phyloP scores from a whole-genome alignment of 2,329 filamentous ascomycete genomes.

The Talaromyces rugulosus region DNA sequence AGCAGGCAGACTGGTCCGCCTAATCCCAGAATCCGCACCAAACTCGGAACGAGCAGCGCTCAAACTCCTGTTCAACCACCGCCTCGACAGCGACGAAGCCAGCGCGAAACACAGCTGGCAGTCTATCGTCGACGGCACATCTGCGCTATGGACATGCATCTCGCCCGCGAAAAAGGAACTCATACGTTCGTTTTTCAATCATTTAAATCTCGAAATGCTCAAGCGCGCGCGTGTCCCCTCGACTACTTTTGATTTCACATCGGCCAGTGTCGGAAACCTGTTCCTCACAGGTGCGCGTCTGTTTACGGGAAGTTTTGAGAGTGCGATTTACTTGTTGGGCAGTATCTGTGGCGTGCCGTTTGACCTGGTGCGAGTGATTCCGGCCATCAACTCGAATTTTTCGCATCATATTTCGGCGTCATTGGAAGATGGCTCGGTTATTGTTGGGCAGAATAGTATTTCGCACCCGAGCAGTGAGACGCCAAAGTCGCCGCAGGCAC shows the following conservation, averaged over 20 bases:
- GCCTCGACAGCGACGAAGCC: slow-evolving; percentile 60
- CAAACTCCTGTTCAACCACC: slow-evolving; percentile 81
- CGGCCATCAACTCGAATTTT: slow-evolving; percentile 92
- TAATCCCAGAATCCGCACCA: slow-evolving; percentile 67
- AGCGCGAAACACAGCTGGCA: slow-evolving; percentile 76
- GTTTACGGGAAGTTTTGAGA: slow-evolving; percentile 89
- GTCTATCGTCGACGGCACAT: slow-evolving; percentile 78
- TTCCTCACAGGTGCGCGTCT: slow-evolving; percentile 81
- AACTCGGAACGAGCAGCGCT: slow-evolving; percentile 68
- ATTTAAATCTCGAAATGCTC: slow-evolving; percentile 71
- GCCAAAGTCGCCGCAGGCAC: slow-evolving; percentile 19
- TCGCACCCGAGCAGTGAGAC: slow-evolving; percentile 69
- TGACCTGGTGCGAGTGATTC: slow-evolving; percentile 69
- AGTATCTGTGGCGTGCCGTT: slow-evolving; percentile 81
- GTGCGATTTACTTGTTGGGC: slow-evolving; percentile 82
- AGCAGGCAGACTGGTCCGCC: slow-evolving; percentile 76
- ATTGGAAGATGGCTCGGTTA: slow-evolving; percentile 68
- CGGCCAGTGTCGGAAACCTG: slow-evolving; percentile 72
- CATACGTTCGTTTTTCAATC: slow-evolving; percentile 71
- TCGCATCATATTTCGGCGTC: slow-evolving; percentile 89
- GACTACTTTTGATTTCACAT: slow-evolving; percentile 72
- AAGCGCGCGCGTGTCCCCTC: slow-evolving; percentile 67
- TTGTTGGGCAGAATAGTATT: slow-evolving; percentile 90
- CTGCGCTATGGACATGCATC: slow-evolving; percentile 68
- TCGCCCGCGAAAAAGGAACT: slow-evolving; percentile 70